Evolutionary conservation across 1,139 yeast genomes (phyloP).

Genomic region (Yamadazyma epiphylla): DNA sequence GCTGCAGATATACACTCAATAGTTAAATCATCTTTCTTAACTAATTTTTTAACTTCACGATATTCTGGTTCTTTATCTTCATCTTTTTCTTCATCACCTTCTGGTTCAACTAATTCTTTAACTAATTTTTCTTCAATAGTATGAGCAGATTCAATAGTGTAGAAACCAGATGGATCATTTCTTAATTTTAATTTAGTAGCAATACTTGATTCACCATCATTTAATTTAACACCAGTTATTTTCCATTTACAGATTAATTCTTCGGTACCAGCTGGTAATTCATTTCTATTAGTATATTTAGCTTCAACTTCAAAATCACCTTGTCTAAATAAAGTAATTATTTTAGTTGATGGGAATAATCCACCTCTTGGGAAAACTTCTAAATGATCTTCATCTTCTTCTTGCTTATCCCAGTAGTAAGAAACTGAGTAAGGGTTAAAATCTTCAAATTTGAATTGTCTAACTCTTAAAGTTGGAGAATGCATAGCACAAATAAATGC

Average conservation of each 20-base stretch:
- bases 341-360: conserved; percentile 89
- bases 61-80: conserved; percentile 74
- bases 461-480: conserved; percentile 97
- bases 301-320: conserved; percentile 88
- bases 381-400: conserved; percentile 85
- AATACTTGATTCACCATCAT: conserved; percentile 71
- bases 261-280: conserved; percentile 70
- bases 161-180: conserved; percentile 95
- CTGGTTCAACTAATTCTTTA: conserved; percentile 75
- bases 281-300: conserved; percentile 71
- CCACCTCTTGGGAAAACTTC: conserved; percentile 98
- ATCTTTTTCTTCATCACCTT: conserved; percentile 34
- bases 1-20: conserved; percentile 60
- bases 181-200: conserved; percentile 92
- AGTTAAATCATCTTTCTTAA: conserved; percentile 79
- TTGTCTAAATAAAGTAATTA: conserved; percentile 88
- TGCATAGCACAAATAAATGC: conserved; percentile 99
- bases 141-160: conserved; percentile 90
- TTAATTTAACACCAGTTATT: conserved; percentile 78
- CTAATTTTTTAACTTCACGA: conserved; percentile 88
- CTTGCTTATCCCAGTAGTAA: conserved; percentile 92
- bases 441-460: conserved; percentile 98
- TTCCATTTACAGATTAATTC: conserved; percentile 79
- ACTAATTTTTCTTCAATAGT: conserved; percentile 89
- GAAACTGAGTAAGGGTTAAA: conserved; percentile 89